These are phyloP conservation scores for Mollisia scopiformis DNA, from an alignment of 2,329 filamentous ascomycete genomes.

Conservation along the genomic window DNA sequence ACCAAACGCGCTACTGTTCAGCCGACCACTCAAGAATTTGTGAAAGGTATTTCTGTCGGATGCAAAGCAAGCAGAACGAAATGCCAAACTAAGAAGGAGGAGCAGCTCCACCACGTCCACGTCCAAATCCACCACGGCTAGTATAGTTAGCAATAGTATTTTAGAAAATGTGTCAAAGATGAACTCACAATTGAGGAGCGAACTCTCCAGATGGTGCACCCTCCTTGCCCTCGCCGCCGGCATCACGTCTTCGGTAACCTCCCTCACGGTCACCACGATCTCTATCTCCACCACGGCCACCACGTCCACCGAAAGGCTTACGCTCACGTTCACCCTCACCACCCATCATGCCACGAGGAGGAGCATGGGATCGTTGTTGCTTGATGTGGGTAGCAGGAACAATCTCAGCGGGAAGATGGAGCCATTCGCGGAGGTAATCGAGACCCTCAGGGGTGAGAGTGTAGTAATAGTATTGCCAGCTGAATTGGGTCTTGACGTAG, in stretches of 20 bases:
- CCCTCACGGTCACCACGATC: slow-evolving; percentile 74
- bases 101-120: slow-evolving; percentile 80
- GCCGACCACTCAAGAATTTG: slow-evolving; percentile 41
- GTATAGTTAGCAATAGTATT: slow-evolving; percentile 39
- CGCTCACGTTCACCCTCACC: slow-evolving; percentile 79
- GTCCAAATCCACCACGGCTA: slow-evolving; percentile 85
- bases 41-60: slow-evolving; percentile 38
- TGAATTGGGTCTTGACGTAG: slow-evolving; percentile 99
- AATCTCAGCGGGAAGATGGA: slow-evolving; percentile 99
- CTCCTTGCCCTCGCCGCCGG: slow-evolving; percentile 82
- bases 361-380: slow-evolving; percentile 93
- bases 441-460: slow-evolving; percentile 99
- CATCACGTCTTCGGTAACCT: slow-evolving; percentile 90
- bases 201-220: slow-evolving; percentile 91
- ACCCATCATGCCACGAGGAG: slow-evolving; percentile 95
- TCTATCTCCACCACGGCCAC: slow-evolving; percentile 63
- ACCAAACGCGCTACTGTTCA: slow-evolving; percentile 51
- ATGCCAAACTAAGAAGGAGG: slow-evolving; percentile 43
- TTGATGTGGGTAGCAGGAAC: slow-evolving; percentile 99
- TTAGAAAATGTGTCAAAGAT: neutral
- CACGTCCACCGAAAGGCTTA: slow-evolving; percentile 79
- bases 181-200: slow-evolving; percentile 81
- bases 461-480: slow-evolving; percentile 99
- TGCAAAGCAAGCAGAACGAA: slow-evolving; percentile 38
- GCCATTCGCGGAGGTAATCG: slow-evolving; percentile 99